Evolutionary conservation across 805 yeast species (phyloP).

Genomic region (Candida silvicultrix): DNA sequence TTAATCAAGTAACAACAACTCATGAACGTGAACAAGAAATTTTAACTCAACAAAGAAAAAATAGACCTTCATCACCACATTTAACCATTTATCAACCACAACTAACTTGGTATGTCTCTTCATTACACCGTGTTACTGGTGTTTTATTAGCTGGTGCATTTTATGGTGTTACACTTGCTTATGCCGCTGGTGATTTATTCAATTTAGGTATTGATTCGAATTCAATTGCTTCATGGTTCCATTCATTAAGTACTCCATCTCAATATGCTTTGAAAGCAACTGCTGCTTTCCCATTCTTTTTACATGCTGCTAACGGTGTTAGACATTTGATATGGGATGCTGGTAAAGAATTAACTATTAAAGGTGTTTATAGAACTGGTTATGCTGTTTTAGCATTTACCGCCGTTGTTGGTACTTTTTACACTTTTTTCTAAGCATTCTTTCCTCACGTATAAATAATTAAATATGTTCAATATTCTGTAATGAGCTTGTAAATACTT

Average conservation of each 20-base stretch:
- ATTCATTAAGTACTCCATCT: constrained; percentile 54
- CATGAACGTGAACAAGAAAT: constrained; percentile 60
- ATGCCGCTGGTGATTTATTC: constrained; percentile 60
- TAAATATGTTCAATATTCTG: neutral
- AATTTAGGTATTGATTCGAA: constrained; percentile 41
- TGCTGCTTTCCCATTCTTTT: constrained; percentile 78
- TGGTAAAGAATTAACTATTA: constrained; percentile 70
- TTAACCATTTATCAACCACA: constrained; percentile 87
- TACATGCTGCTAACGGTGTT: constrained; percentile 80
- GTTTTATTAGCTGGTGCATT: constrained; percentile 73
- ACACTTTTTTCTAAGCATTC: constrained; percentile 13
- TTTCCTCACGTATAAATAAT: neutral
- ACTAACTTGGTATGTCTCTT: constrained; percentile 75
- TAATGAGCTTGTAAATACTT: too few relatives aligned
- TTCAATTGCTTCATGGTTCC: constrained; percentile 29
- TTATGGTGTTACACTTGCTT: constrained; percentile 70
- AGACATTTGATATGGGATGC: constrained; percentile 95
- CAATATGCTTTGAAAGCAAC: constrained; percentile 63
- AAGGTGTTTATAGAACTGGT: constrained; percentile 92
- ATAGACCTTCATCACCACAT: constrained; percentile 91
- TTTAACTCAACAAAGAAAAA: constrained; percentile 72
- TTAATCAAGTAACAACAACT: constrained; percentile 44
- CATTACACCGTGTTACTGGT: constrained; percentile 84
- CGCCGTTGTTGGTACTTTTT: constrained; percentile 48
- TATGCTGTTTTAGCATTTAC: constrained; percentile 69